Base-by-base conservation (phyloP, 169 alveolate genomes). In the Plasmodium relictum region DNA sequence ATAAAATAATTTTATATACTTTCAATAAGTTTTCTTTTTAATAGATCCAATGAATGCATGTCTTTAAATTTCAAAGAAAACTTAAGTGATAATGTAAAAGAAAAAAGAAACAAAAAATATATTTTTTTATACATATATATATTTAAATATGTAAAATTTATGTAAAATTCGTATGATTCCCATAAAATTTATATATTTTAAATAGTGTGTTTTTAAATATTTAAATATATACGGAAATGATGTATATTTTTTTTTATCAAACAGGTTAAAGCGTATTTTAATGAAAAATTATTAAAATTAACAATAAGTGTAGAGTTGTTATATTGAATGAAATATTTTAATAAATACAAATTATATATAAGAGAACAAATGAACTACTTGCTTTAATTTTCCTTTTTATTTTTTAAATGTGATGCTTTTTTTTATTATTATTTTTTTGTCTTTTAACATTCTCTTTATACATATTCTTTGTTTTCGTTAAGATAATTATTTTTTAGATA, bases 201-300 rank as follows among this genome's bases (percentile, higher is more conserved):
- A 44, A 44, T 44, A 9, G 3, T 56, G 16, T 18, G 3, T 56
- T 7, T 56, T n/a, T 9, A 18, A 41, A 18, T 39, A 3, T 12
- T 16, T 44, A 18, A 41, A 8, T 56, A 44, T 22, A 20, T 20
- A 42, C 22, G 6, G 42, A 41, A 16, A 24, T 10, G 6, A 72
- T 72, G 9, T 12, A 18, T 52, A 16, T 44, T 9, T 61, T 59
- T 61, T 61, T 18, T 59, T 18, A 16, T 8, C 37, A 16, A 58
- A 58, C 74, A 85, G 91, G 69, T 85, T 37, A 85, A 68, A 42
- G 91, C 74, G 10, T 85, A 85, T 18, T 85, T 85, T 70, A 70
- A 85, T 59, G 91, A 85, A 45, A 59, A 69, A 16, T 44, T 48
- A 31, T 65, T 62, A 45, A 85, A 85, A 39, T 31, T 85, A 14